phyloP scores from a whole-genome alignment of 345 rosid genomes.

The Pelargonium nanum region DNA sequence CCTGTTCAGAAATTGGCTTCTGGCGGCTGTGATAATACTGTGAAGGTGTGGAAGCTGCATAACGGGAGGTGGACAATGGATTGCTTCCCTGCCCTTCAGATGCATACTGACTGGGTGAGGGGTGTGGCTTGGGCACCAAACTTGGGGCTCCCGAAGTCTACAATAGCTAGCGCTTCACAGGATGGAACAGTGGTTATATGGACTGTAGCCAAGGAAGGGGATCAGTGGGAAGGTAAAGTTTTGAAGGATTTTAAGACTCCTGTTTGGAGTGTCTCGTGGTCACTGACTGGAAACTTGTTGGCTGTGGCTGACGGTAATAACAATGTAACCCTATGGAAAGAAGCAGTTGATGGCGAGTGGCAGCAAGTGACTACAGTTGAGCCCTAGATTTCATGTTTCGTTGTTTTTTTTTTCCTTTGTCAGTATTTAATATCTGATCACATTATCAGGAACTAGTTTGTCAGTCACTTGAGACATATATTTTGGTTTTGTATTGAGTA shows the following conservation, averaged over 20 bases:
- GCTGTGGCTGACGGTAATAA: conserved; percentile 51
- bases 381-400: conserved; percentile 19
- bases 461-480: background rate
- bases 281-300: conserved; percentile 47
- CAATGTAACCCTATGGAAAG: conserved; percentile 52
- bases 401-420: conserved; percentile 1
- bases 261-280: conserved; percentile 56
- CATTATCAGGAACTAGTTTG: background rate
- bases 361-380: conserved; percentile 43
- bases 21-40: conserved; percentile 51
- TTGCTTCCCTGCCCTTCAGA: conserved; percentile 48
- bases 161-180: conserved; percentile 54
- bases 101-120: conserved; percentile 57
- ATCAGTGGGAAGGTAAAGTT: conserved; percentile 48
- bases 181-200: conserved; percentile 56
- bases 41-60: conserved; percentile 48
- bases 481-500: background rate
- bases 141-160: conserved; percentile 54
- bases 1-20: conserved; percentile 51
- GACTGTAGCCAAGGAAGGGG: conserved; percentile 48
- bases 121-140: conserved; percentile 71
- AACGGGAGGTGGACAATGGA: conserved; percentile 57
- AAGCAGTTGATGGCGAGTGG: conserved; percentile 53
- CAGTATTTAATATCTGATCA: background rate
- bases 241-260: conserved; percentile 55